Evolutionary conservation across 2,329 filamentous ascomycete species (phyloP).

Genomic region (Aureobasidium melanogenum): DNA sequence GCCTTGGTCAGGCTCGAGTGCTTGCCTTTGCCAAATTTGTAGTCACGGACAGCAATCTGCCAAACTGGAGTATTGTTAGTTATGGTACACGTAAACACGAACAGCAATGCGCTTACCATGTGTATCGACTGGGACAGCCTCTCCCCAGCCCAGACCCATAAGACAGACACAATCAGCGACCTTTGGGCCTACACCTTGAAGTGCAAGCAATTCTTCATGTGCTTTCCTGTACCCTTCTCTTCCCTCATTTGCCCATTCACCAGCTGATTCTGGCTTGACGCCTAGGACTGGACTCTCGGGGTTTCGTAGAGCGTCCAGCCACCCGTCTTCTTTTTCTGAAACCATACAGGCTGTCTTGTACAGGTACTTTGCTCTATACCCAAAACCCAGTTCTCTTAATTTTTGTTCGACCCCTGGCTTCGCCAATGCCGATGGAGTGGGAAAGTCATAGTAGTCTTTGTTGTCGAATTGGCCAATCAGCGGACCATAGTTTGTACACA

Average conservation of each 20-base stretch:
- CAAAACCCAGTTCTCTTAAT: constrained; percentile 78
- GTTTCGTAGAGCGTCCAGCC: constrained; percentile 73
- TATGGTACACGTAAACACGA: background rate
- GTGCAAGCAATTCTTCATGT: constrained; percentile 66
- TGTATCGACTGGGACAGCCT: constrained; percentile 91
- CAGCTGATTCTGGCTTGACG: constrained; percentile 33
- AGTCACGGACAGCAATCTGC: constrained; percentile 96
- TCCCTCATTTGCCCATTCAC: constrained; percentile 41
- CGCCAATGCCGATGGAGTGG: constrained; percentile 63
- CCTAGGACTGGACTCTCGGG: constrained; percentile 59
- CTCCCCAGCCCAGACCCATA: constrained; percentile 93
- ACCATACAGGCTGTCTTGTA: constrained; percentile 74
- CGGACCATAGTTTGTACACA: constrained; percentile 78
- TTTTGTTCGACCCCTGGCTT: constrained; percentile 67
- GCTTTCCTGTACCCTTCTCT: constrained; percentile 65
- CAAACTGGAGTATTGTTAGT: constrained; percentile 52
- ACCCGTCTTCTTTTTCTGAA: constrained; percentile 55
- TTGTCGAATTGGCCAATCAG: constrained; percentile 59
- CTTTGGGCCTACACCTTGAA: constrained; percentile 91
- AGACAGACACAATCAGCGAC: constrained; percentile 94
- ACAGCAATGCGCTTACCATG: constrained; percentile 45
- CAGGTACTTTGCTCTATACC: constrained; percentile 90
- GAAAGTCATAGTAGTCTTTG: constrained; percentile 75
- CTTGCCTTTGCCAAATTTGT: constrained; percentile 78
- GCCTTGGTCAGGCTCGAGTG: constrained; percentile 78